Evolutionary conservation across 148 eudicot species (phyloP), one percentile per base, ranked within the genome.

Genomic region (Drosera capensis): DNA sequence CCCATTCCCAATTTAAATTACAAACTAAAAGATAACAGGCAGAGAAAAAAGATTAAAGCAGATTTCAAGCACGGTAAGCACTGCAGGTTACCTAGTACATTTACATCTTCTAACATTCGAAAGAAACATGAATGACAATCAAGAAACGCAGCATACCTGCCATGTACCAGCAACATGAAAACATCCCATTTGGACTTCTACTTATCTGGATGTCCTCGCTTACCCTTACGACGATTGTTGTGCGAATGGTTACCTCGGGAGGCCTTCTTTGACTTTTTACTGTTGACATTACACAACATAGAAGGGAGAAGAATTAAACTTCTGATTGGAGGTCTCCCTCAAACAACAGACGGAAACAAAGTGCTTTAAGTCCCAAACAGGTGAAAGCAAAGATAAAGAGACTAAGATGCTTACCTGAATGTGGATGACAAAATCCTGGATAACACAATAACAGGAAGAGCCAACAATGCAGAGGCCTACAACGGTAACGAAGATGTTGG

Each of bases 381-480:
- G 38, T 34, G 9, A 11, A 15, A 5, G 38, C 2, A 15, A 11
- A 4, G 38, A 15, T 0, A 34, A 11, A 34, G 38, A 34, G 14
- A 11, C 14, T 39, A 54, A 23, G 24, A 3, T 48, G 60, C 85
- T 65, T 54, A 87, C 96, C 79, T 54, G 65, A 74, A 74, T 52
- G 64, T 59, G 25, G 74, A 74, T 29, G 90, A 77, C 51, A 34
- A 74, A 30, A 74, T 22, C 61, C 51, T 82, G 35, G 48, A 64
- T 49, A 79, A 57, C 43, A 82, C 14, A 23, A 87, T 63, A 55
- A 79, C 64, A 9, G 96, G 96, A 55, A 87, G 70, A 31, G 74
- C 90, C 74, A 87, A 57, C 55, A 82, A 47, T 34, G 96, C 94
- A 47, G 96, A 87, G 43, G 94, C 96, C 96, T 82, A 46, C 38